Conservation (phyloP, 1,284 basidiomycete genomes). For the Athelia sp. region DNA sequence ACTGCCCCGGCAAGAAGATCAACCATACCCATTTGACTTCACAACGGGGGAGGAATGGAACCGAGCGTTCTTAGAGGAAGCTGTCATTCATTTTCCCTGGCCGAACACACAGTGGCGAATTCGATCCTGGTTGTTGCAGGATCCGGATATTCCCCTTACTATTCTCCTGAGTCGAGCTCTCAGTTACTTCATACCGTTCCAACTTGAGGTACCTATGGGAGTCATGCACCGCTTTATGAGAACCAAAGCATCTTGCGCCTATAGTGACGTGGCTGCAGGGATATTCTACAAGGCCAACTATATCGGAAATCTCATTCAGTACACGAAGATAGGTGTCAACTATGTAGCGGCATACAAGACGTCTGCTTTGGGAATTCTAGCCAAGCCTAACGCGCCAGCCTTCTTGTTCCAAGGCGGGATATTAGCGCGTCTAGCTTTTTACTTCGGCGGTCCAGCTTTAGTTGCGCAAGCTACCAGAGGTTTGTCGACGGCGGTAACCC, state of each 20-base stretch:
- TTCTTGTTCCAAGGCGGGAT: background rate
- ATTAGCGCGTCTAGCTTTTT: background rate
- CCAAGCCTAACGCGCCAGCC: background rate
- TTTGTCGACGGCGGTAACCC: no score
- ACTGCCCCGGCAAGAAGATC: background rate
- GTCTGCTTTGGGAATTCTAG: background rate
- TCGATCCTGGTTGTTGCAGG: background rate
- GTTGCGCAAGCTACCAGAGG: background rate
- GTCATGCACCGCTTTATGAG: background rate
- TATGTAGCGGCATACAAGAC: background rate
- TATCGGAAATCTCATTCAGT: no score
- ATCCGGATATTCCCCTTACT: background rate
- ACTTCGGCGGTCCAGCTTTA: background rate
- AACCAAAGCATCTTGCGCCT: no score
- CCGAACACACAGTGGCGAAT: background rate
- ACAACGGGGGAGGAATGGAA: background rate
- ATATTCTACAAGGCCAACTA: background rate
- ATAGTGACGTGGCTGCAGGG: background rate
- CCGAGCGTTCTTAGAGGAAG: no score
- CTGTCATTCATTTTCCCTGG: no score
- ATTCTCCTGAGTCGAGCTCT: background rate
- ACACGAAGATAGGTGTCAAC: background rate
- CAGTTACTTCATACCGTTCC: background rate
- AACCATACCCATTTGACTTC: no score
- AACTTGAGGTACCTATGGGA: background rate